Evolutionary conservation across 306 rosid species (phyloP).

Genomic region (Senna tora): DNA sequence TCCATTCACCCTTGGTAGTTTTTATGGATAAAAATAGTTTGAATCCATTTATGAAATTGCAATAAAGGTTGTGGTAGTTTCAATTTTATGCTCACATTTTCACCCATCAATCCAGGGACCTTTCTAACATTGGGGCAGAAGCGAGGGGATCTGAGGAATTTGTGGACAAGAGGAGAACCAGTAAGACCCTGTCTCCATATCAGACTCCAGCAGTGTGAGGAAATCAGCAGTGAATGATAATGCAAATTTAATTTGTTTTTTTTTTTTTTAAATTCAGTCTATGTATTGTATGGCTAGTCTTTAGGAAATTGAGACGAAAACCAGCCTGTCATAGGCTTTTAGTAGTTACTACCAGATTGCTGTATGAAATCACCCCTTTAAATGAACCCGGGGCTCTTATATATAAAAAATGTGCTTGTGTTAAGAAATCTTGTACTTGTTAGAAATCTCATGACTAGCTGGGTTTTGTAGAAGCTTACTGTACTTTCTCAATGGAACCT

Average conservation of each 20-base stretch:
- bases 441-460: background rate
- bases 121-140: conserved; percentile 60
- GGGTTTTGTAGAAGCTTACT: background rate
- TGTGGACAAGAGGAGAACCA: conserved; percentile 66
- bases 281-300: background rate
- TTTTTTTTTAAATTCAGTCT: conserved; percentile 18
- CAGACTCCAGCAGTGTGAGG: conserved; percentile 45
- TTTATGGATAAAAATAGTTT: background rate
- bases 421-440: background rate
- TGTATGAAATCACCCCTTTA: conserved; percentile 2
- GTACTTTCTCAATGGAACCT: no score
- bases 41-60: conserved; percentile 1
- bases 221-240: conserved; percentile 41
- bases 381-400: background rate
- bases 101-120: conserved; percentile 50
- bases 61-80: background rate
- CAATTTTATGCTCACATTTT: background rate
- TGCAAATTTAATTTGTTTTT: conserved; percentile 14
- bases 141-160: conserved; percentile 58
- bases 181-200: conserved; percentile 61
- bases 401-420: background rate
- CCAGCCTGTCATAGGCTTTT: background rate
- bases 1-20: conserved; percentile 71
- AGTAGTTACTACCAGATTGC: background rate
- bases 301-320: conserved; percentile 16